Evolutionary conservation across 805 yeast species (phyloP), one percentile per base, ranked within the genome.

Genomic region (Maudiozyma bulderi): DNA sequence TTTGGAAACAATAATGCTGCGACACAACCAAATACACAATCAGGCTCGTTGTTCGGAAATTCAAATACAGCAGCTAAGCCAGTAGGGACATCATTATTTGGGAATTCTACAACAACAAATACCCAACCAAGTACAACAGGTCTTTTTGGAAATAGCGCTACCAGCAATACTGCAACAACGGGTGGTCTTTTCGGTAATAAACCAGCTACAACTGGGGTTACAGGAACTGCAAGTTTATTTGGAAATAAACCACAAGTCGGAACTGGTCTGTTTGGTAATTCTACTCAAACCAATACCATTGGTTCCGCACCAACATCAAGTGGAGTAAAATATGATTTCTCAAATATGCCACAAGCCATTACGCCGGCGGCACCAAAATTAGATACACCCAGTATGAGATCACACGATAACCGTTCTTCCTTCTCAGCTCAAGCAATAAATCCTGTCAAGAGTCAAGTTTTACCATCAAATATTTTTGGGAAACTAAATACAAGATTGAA

Each of bases 341-440:
- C 67, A 28, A 66, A 57, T 10, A 62, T 71, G 57, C 73, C 75
- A 15, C 65, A 66, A 47, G 63, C 73, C 11, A 59, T 70, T 42
- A 70, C 73, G 7, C 65, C 65, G 31, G 61, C 68, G 2, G 45
- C 61, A 2, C 57, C 52, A 35, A 48, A 54, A 30, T 14, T 28
- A 40, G 43, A 40, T 7, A 5, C 33, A 28, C 8, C 33, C 43
- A 40, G 26, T 29, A 40, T 32, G 13, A 14, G 34, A 32, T 13
- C 43, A 26, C 28, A 6, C 28, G 11, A 11, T 8, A 10, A 10
- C 30, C 44, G 40, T 40, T 54, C 61, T 2, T 31, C 52, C 28
- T 54, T 61, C 3, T 51, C 65, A 3, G 38, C 57, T 1, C 40
- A 54, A 3, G 54, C 67, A 3, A 56, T 53, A 11, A 59, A 58